Evolutionary conservation across 2,329 filamentous ascomycete species (phyloP).

Genomic region (Esteya vermicola): DNA sequence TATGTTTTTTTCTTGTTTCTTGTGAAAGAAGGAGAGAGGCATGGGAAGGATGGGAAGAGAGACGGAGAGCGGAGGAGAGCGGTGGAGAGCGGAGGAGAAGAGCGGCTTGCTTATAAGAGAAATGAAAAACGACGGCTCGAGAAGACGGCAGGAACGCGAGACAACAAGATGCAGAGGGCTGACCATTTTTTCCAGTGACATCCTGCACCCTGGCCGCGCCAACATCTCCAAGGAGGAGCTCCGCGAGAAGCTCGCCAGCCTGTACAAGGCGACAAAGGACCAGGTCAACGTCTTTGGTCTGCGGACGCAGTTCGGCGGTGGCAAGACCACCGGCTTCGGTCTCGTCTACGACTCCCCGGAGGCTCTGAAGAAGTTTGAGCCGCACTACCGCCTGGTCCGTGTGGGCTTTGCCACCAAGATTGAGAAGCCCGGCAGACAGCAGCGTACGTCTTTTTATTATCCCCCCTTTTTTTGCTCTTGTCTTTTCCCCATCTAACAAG

Average conservation of each 20-base stretch:
- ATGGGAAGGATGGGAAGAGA: too few species aligned
- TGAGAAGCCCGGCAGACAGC: conserved; percentile 96
- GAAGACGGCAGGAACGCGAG: too few species aligned
- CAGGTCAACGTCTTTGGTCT: conserved; percentile 97
- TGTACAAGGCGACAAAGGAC: conserved; percentile 98
- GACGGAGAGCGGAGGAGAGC: too few species aligned
- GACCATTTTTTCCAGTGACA: conserved; percentile 53
- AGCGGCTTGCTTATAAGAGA: neutral
- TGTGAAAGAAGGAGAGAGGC: too few species aligned
- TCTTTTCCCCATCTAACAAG: neutral
- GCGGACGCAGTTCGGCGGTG: conserved; percentile 97
- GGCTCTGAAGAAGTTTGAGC: conserved; percentile 99
- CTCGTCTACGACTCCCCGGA: conserved; percentile 97
- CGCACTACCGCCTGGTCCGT: conserved; percentile 89
- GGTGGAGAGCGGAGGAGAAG: too few species aligned
- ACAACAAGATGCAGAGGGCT: too few species aligned
- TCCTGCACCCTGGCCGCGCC: conserved; percentile 96
- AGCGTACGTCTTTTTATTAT: conserved; percentile 49
- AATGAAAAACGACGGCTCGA: neutral
- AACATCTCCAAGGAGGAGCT: conserved; percentile 99
- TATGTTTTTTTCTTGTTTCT: conserved; percentile 53
- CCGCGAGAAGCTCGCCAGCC: conserved; percentile 79
- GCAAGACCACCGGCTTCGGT: conserved; percentile 98
- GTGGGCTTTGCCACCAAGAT: conserved; percentile 87
- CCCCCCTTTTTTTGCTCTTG: neutral